These are phyloP conservation scores for Ogataea polymorpha DNA, from an alignment of 805 yeast species.

Conservation along the genomic window DNA sequence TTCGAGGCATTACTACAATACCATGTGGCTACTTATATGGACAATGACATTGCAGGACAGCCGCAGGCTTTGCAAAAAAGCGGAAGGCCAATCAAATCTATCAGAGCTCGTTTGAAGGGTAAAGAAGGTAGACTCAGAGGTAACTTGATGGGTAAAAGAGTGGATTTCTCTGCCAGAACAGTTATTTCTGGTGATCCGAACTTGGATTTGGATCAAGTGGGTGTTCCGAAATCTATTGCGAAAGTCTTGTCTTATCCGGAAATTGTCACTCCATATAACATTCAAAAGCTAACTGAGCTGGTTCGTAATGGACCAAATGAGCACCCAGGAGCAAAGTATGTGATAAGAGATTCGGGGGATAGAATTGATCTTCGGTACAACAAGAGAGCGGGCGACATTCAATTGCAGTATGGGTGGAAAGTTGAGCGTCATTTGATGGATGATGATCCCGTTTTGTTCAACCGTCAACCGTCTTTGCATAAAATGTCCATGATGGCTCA, in stretches of 20 bases:
- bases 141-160: conserved; percentile 99
- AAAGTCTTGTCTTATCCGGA: conserved; percentile 95
- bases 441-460: conserved; percentile 94
- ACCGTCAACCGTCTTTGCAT: conserved; percentile 98
- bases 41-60: conserved; percentile 98
- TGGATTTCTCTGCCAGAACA: conserved; percentile 97
- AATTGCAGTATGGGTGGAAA: conserved; percentile 97
- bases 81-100: conserved; percentile 97
- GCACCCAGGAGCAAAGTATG: conserved; percentile 99
- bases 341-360: conserved; percentile 97
- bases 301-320: conserved; percentile 99
- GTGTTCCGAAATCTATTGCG: conserved; percentile 97
- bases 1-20: conserved; percentile 93
- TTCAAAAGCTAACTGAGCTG: conserved; percentile 85
- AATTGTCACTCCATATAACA: conserved; percentile 95
- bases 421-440: conserved; percentile 98
- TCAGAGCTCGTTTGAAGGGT: conserved; percentile 99
- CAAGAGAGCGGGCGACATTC: conserved; percentile 97
- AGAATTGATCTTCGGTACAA: conserved; percentile 96
- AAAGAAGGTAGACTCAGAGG: conserved; percentile 99
- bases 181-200: conserved; percentile 99
- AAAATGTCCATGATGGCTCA: conserved; percentile 99
- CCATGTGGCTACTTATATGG: conserved; percentile 99
- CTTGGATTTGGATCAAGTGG: conserved; percentile 95
- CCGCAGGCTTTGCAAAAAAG: conserved; percentile 98